These are phyloP conservation scores for Colletotrichum cuscutae DNA, from an alignment of 2,329 filamentous ascomycete species.

Conservation along the genomic window DNA sequence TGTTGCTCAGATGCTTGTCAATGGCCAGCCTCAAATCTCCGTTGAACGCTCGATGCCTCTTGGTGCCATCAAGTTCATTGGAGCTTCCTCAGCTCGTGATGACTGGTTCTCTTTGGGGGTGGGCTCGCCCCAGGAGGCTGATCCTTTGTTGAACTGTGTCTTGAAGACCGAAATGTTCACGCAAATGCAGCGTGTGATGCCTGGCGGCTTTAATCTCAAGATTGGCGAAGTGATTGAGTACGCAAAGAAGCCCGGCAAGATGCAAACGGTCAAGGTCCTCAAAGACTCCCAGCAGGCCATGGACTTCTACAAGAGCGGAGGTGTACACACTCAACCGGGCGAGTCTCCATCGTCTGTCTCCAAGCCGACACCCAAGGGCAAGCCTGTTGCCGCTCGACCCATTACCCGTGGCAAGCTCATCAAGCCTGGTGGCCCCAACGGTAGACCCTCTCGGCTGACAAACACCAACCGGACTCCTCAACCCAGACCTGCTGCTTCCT, in stretches of 20 bases:
- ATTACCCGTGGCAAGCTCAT: slow-evolving; percentile 95
- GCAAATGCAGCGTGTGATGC: slow-evolving; percentile 83
- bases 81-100: slow-evolving; percentile 83
- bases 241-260: slow-evolving; percentile 97
- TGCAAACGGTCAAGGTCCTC: slow-evolving; percentile 86
- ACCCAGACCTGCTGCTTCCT: slow-evolving; percentile 52
- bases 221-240: slow-evolving; percentile 91
- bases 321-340: slow-evolving; percentile 86
- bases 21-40: slow-evolving; percentile 82
- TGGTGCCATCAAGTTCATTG: slow-evolving; percentile 88
- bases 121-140: slow-evolving; percentile 89
- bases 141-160: slow-evolving; percentile 92
- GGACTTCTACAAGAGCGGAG: slow-evolving; percentile 94
- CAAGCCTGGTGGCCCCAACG: slow-evolving; percentile 86
- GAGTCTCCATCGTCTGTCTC: slow-evolving; percentile 87
- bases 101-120: slow-evolving; percentile 97
- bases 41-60: slow-evolving; percentile 85
- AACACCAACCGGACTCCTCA: slow-evolving; percentile 55
- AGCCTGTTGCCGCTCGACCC: slow-evolving; percentile 85
- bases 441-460: slow-evolving; percentile 79
- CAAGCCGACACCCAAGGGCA: slow-evolving; percentile 85
- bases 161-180: slow-evolving; percentile 98
- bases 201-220: slow-evolving; percentile 83
- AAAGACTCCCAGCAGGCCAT: slow-evolving; percentile 83
- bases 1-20: slow-evolving; percentile 83